phyloP scores from a whole-genome alignment of 169 alveolate genomes.

The Plasmodium gonderi region DNA sequence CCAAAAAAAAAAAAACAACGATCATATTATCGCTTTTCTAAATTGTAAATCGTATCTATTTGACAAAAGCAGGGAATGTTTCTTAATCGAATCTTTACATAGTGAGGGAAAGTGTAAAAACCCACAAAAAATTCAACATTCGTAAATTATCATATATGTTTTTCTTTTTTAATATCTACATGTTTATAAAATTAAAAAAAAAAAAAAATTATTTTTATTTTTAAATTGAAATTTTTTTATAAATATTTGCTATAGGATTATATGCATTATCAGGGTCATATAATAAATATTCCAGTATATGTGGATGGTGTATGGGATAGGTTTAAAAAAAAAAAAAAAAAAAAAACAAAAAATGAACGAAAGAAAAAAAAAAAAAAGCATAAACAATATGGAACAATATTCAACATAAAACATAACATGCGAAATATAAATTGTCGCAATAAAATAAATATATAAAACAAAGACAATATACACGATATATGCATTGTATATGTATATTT shows the following conservation, averaged over 20 bases:
- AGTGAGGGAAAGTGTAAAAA: not conserved
- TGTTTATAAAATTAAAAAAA: not conserved
- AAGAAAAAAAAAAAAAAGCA: slow-evolving; percentile 6
- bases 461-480: not conserved
- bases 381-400: not conserved
- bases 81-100: not conserved
- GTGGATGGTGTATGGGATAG: not conserved
- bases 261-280: slow-evolving; percentile 7
- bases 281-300: not conserved
- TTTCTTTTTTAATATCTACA: no score
- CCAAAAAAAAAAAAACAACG: no score
- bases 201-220: not conserved
- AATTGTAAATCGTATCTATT: no score
- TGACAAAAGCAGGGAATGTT: not conserved
- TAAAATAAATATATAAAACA: not conserved
- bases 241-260: not conserved
- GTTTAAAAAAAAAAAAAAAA: not conserved
- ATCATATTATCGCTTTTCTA: no score
- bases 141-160: no score
- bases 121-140: not conserved
- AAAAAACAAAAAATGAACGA: not conserved
- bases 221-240: not conserved
- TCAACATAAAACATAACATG: not conserved
- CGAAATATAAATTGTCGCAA: not conserved
- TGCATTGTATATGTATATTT: not conserved